phyloP scores from a whole-genome alignment of 2,329 filamentous ascomycete genomes.

The Penicillium sp. region DNA sequence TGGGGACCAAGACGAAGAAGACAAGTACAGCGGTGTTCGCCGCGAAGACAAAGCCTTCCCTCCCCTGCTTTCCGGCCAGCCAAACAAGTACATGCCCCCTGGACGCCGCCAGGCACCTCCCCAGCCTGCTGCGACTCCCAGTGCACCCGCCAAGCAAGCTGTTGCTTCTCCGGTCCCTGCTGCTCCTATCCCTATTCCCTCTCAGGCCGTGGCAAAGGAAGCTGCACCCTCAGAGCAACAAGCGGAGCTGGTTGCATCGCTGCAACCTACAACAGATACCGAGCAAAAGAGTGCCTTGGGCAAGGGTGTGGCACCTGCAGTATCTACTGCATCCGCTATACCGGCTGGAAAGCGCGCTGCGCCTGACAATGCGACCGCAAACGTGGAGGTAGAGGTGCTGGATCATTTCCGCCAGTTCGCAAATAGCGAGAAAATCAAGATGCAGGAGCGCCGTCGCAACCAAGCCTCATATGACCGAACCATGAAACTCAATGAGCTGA shows the following conservation, averaged over 20 bases:
- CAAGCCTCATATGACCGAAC: slow-evolving; percentile 73
- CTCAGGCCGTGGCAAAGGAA: slow-evolving; percentile 32
- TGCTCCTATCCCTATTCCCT: slow-evolving; percentile 31
- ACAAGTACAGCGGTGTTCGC: slow-evolving; percentile 93
- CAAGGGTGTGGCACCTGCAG: slow-evolving; percentile 19
- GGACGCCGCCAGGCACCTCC: slow-evolving; percentile 77
- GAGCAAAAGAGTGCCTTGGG: slow-evolving; percentile 27
- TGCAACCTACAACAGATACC: slow-evolving; percentile 25
- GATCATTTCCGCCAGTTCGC: slow-evolving; percentile 66
- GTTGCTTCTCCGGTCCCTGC: slow-evolving; percentile 59
- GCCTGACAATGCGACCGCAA: slow-evolving; percentile 57
- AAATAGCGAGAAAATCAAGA: slow-evolving; percentile 60
- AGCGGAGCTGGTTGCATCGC: slow-evolving; percentile 20
- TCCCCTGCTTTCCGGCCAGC: slow-evolving; percentile 60
- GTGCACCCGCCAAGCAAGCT: slow-evolving; percentile 83
- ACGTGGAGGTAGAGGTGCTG: slow-evolving; percentile 61
- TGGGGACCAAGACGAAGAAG: slow-evolving; percentile 78
- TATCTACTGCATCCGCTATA: slow-evolving; percentile 49
- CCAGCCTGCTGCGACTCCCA: slow-evolving; percentile 71
- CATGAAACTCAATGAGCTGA: slow-evolving; percentile 87
- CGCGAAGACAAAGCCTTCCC: slow-evolving; percentile 64
- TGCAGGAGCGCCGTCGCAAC: slow-evolving; percentile 58
- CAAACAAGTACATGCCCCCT: slow-evolving; percentile 85
- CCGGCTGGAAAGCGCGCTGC: slow-evolving; percentile 32
- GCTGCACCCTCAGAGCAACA: slow-evolving; percentile 23